phyloP scores from a whole-genome alignment of 2,329 filamentous ascomycete genomes.

The Fusarium pseudograminearum region DNA sequence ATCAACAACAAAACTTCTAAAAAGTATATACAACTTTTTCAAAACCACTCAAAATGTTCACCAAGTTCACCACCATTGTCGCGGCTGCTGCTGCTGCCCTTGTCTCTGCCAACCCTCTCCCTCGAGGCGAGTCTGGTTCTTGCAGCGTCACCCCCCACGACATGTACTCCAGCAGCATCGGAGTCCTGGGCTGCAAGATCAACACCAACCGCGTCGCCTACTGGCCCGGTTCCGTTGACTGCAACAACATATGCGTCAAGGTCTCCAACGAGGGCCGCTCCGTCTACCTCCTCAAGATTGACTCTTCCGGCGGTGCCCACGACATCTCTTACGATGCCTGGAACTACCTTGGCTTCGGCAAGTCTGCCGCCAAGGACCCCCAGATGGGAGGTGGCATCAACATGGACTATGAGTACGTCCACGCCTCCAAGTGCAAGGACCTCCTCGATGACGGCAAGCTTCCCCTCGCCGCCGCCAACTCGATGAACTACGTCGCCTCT shows the following conservation, averaged over 20 bases:
- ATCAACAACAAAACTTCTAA: constrained; percentile 19
- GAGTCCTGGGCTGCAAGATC: constrained; percentile 71
- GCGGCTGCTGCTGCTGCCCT: constrained; percentile 47
- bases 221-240: constrained; percentile 66
- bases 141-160: constrained; percentile 66
- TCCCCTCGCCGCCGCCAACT: constrained; percentile 67
- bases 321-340: constrained; percentile 73
- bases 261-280: constrained; percentile 61
- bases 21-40: constrained; percentile 30
- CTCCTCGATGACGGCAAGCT: constrained; percentile 65
- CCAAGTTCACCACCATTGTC: constrained; percentile 49
- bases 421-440: constrained; percentile 61
- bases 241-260: constrained; percentile 68
- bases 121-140: constrained; percentile 46
- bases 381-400: constrained; percentile 62
- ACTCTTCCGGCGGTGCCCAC: constrained; percentile 66
- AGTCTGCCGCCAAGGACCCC: constrained; percentile 60
- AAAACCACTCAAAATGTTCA: constrained; percentile 46
- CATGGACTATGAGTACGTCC: constrained; percentile 64
- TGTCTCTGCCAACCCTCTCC: constrained; percentile 47
- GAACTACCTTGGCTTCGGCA: constrained; percentile 67
- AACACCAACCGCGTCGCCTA: constrained; percentile 71
- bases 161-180: constrained; percentile 67
- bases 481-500: constrained; percentile 65
- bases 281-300: constrained; percentile 69